Evolutionary conservation across 164 flowering plant species (phyloP).

Genomic region (Dillenia turbinata): DNA sequence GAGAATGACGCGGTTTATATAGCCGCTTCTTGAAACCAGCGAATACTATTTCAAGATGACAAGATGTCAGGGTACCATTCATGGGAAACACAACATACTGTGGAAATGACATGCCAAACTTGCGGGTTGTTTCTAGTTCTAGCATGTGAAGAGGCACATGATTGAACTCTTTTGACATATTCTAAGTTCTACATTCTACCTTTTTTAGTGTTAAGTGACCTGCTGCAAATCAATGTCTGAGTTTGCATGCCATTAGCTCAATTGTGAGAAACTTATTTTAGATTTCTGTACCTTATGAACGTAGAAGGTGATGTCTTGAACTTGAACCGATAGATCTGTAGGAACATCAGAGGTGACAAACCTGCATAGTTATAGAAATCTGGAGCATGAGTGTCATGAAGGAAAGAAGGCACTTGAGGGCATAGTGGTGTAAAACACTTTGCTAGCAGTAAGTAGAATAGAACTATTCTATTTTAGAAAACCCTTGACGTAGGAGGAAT

Average conservation of each 20-base stretch:
- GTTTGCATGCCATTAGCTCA: no score
- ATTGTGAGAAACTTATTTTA: no score
- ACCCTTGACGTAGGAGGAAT: no score
- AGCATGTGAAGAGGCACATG: no score
- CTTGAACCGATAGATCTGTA: conserved; percentile 59
- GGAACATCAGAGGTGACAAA: conserved; percentile 56
- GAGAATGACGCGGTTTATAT: conserved; percentile 40
- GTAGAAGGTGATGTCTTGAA: conserved; percentile 50
- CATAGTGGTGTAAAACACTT: neutral
- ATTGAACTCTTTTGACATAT: no score
- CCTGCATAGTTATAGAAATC: conserved; percentile 36
- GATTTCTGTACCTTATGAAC: conserved; percentile 62
- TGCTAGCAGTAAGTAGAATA: neutral
- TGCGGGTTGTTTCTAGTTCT: no score
- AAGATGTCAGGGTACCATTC: neutral
- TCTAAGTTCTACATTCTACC: no score
- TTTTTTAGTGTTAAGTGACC: no score
- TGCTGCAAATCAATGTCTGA: no score
- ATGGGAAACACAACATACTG: no score
- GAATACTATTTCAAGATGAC: conserved; percentile 45
- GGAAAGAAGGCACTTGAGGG: neutral
- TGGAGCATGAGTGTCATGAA: neutral
- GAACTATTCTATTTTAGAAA: neutral
- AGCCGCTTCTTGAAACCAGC: conserved; percentile 63
- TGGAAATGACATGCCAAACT: no score